Percentiles rank a stretch among this genome's conserved stretches.
Conservation (phyloP, 2,329 filamentous ascomycete genomes). For the Fusarium drepaniforme region DNA sequence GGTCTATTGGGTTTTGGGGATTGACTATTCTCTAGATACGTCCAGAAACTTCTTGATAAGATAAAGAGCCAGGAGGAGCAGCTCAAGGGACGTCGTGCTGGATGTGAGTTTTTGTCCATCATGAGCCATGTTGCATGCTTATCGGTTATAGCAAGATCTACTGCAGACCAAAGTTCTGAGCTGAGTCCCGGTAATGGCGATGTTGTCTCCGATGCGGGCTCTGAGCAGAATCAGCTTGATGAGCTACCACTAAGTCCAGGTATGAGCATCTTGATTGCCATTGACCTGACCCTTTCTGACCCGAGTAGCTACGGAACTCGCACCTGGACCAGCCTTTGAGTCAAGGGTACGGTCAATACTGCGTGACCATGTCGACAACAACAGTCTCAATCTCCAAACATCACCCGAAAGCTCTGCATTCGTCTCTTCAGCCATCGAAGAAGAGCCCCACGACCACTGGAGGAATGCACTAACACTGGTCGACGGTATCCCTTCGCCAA, state of each 20-base stretch:
- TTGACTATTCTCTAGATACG: slow-evolving; percentile 27
- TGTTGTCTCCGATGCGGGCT: background rate
- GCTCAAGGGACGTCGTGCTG: background rate
- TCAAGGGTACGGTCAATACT: slow-evolving; percentile 37
- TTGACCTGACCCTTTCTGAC: background rate
- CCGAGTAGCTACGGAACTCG: slow-evolving; percentile 20
- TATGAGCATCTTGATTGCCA: background rate
- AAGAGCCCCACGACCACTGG: slow-evolving; percentile 17
- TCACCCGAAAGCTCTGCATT: slow-evolving; percentile 45
- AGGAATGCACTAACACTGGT: slow-evolving; percentile 29
- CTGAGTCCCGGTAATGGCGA: background rate
- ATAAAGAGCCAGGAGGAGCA: slow-evolving; percentile 35
- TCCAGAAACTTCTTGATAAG: slow-evolving; percentile 34
- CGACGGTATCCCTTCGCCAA: slow-evolving; percentile 34
- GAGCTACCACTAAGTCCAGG: slow-evolving; percentile 12
- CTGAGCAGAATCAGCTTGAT: background rate
- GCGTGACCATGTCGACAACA: slow-evolving; percentile 29
- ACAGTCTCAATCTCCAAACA: background rate
- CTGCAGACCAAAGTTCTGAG: background rate
- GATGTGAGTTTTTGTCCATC: background rate
- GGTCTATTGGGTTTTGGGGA: background rate
- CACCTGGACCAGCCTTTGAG: slow-evolving; percentile 39
- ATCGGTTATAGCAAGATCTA: background rate
- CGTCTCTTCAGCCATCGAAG: slow-evolving; percentile 46
- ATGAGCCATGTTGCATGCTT: background rate